Conservation (phyloP, 345 rosid genomes). For the Linum tenue region DNA sequence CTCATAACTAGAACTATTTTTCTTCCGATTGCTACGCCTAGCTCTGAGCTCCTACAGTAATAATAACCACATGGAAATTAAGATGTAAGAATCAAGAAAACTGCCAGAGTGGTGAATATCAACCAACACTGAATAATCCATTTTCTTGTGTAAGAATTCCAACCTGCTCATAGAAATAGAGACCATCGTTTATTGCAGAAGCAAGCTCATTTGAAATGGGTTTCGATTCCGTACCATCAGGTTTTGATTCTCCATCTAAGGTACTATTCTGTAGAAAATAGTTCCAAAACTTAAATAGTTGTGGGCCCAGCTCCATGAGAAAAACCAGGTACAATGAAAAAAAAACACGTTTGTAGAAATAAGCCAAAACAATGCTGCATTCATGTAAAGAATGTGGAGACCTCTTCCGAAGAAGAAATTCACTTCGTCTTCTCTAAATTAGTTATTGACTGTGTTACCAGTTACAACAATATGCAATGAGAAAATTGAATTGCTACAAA, state of each 20-base stretch:
- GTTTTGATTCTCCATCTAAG: conserved; percentile 37
- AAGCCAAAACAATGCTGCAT: background rate
- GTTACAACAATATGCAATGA: too few relatives aligned
- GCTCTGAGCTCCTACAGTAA: conserved; percentile 62
- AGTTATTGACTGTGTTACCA: too few relatives aligned
- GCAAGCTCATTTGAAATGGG: conserved; percentile 72
- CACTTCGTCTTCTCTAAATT: too few relatives aligned
- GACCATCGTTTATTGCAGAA: conserved; percentile 82
- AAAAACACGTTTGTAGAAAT: background rate
- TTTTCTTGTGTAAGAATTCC: conserved; percentile 2
- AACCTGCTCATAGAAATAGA: conserved; percentile 91
- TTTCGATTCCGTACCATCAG: conserved; percentile 35
- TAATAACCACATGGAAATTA: conserved; percentile 8
- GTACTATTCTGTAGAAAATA: conserved; percentile 57
- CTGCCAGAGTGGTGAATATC: conserved; percentile 4
- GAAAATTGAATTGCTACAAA: background rate
- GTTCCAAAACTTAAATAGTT: background rate
- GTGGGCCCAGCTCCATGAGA: background rate
- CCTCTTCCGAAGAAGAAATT: too few relatives aligned
- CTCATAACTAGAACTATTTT: conserved; percentile 33
- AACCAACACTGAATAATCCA: background rate
- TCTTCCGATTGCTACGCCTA: conserved; percentile 43
- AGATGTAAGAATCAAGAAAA: background rate
- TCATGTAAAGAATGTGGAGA: too few relatives aligned
- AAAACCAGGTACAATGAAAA: background rate